These are phyloP conservation scores for Sporisorium scitamineum DNA, from an alignment of 1,284 basidiomycete species.

Conservation along the genomic window DNA sequence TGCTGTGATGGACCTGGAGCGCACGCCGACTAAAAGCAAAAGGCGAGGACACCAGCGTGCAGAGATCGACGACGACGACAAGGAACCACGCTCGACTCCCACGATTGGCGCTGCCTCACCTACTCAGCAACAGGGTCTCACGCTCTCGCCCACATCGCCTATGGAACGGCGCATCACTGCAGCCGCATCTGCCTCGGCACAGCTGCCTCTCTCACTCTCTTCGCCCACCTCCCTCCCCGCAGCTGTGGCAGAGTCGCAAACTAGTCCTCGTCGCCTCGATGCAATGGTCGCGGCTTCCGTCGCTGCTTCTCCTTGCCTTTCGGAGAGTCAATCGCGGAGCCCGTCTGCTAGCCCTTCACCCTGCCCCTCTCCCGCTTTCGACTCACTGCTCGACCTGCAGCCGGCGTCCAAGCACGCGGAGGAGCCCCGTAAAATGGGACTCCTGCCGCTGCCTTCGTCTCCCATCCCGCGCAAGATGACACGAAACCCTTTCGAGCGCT, in stretches of 20 bases:
- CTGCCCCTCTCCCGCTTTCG: constrained; percentile 27
- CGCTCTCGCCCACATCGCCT: constrained; percentile 37
- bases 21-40: constrained; percentile 42
- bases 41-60: neutral
- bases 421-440: constrained; percentile 16
- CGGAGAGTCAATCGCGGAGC: constrained; percentile 36
- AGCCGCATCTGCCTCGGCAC: constrained; percentile 13
- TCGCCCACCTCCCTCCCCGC: constrained; percentile 7
- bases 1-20: constrained; percentile 26
- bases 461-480: constrained; percentile 53
- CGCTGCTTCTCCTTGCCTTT: constrained; percentile 29
- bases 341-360: constrained; percentile 41
- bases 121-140: constrained; percentile 9
- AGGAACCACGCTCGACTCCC: constrained; percentile 29
- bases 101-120: constrained; percentile 17
- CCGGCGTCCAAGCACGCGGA: neutral
- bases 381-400: neutral
- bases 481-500: constrained; percentile 47
- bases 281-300: constrained; percentile 6
- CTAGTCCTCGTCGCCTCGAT: neutral
- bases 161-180: constrained; percentile 22
- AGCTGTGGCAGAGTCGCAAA: neutral
- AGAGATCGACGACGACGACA: neutral
- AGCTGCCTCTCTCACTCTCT: constrained; percentile 12
- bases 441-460: constrained; percentile 37